Evolutionary conservation across 1,284 basidiomycete genomes (phyloP), one percentile per base, ranked within the genome.

Genomic region (Marasmius oreades): DNA sequence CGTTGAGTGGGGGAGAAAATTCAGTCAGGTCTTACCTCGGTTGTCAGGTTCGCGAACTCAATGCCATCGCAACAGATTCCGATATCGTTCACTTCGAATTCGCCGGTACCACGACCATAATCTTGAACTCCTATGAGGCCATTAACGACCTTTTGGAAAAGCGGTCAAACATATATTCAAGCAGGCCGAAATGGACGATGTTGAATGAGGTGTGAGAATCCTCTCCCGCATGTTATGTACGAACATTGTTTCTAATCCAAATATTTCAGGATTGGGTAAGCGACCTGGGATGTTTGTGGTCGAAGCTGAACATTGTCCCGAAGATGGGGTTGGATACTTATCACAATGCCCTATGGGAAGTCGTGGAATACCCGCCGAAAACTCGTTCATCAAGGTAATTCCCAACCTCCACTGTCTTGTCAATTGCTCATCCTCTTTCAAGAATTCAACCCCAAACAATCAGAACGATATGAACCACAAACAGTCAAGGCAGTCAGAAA

Each of bases 61-160:
- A n/a, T n/a, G n/a, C n/a, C n/a, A n/a, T n/a, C n/a, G n/a, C 2
- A 16, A 1, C 22, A 47, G 45, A 47, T 47, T 47, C 45, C 3
- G 45, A 47, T 26, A 47, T 47, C 45, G 10, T 47, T 22, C n/a
- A 47, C 26, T n/a, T 24, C n/a, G 20, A 26, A 47, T 22, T 47
- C 11, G 18, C 23, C 7, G 56, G 56, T 5, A 57, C 52, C 3
- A 43, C 59, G 16, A 31, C 57, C 26, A 39, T 60, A 0, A 46
- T 60, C 10, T 48, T 60, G 34, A 57, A 57, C 31, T 60, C 59
- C 22, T 42, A 46, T 14, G 23, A 57, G 42, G 56, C 53, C 6
- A 43, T 48, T n/a, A 55, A 42, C n/a, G 59, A 60, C 20, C 24
- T 60, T 8, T 42, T 60, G 12, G 52, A 57, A 20, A 57, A 51